Evolutionary conservation across 139 green algal genomes (phyloP), one percentile per base, ranked within the genome.

Genomic region (Chlamydomonas sp.): DNA sequence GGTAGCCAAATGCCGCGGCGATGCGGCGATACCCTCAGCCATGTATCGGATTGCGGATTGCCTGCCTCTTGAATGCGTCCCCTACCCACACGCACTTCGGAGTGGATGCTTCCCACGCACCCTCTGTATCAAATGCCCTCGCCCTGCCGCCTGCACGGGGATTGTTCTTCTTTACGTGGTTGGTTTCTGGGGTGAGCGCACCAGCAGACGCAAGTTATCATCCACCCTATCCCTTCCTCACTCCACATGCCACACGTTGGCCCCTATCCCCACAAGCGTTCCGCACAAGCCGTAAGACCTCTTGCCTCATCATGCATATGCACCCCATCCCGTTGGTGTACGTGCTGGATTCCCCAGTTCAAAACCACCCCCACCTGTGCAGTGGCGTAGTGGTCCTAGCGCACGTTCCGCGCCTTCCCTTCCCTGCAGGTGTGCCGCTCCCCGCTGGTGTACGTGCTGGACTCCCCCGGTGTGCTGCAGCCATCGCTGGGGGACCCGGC

Each of bases 391-490:
- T 15, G 31, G 7, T 18, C 78, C 31, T 16, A 58, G 57, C 18
- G 14, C 4, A 14, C 58, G 31, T 63, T 0, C 6, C 17, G 1
- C 6, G 17, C 6, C 66, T 8, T 1, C 66, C 12, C 49, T 49
- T 57, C 76, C 63, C 74, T 88, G 80, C 89, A 90, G 69, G 80
- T 92, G 1, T 88, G 66, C 15, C 20, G 31, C 14, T 5, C 63
- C 6, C 85, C 89, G 9, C 31, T 63, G 5, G 75, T 85, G 16
- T 86, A 93, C 10, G 77, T 94, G 8, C 61, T 94, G 0, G 91
- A 94, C 88, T 92, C 81, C 16, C 85, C 89, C 31, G 89, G 89
- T 0, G 79, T 92, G 89, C 88, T 91, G 90, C 83, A 86, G 63
- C 80, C 84, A 73, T 49, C 90, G 64, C 9, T 94, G 75, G 31